Base-by-base conservation (phyloP, 768 basidiomycete genomes). In the Coprinellus micaceus region DNA sequence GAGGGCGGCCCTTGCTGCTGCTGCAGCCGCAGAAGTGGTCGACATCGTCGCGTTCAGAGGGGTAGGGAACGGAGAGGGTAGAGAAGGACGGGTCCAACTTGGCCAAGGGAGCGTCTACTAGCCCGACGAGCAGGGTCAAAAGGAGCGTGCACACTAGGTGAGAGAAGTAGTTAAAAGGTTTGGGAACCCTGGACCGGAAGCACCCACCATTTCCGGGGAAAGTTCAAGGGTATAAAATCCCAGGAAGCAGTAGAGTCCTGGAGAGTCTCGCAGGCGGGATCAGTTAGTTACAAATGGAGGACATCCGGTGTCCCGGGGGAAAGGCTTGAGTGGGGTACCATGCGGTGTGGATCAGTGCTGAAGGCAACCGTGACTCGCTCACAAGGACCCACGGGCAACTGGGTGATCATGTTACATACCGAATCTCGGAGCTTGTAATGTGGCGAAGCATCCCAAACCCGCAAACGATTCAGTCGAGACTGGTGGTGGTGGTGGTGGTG, bases 111-210 rank as follows among this genome's bases (percentile, higher is more conserved):
- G 33, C 33, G 33, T 13, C 33, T n/a, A n/a, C n/a, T 33, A 33
- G 33, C 6, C 33, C 33, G 33, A 33, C 33, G 33, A 13, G 33
- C 33, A 13, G 33, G 33, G 33, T 33, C 33, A 13, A 45, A 61
- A 58, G 13, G 60, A 58, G 17, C 15, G 51, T 61, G 56, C 52
- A 45, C 51, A 44, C 58, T 36, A 48, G 47, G 53, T 17, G 40
- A 17, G 40, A 53, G 55, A 51, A 29, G 36, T 48, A 48, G 13
- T 6, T 6, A 40, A 47, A 33, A 58, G 47, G 58, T n/a, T n/a
- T n/a, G n/a, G n/a, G n/a, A 50, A 58, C 43, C 44, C 43, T 45
- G 9, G 21, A 46, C 26, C 33, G 51, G 15, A 46, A 51, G 21
- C 47, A 26, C 17, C 53, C 33, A 44, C 30, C 15, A 48, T 41